A percentile compares a stretch with the other conserved stretches of the same genome.
phyloP scores from a whole-genome alignment of 441 rosid genomes.

The Brassica balearica region DNA sequence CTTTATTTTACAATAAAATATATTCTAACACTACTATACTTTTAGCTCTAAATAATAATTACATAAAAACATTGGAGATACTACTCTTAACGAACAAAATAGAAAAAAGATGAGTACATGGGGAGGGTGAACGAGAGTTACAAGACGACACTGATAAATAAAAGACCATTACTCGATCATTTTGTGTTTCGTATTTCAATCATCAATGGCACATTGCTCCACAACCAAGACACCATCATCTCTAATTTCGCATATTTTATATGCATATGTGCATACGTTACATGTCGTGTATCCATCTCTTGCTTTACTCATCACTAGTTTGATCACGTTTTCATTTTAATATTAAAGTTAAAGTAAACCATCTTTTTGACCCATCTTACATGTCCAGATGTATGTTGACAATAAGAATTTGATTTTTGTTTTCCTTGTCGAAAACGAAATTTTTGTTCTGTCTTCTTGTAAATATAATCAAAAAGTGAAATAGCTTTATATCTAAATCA shows the following conservation, averaged over 20 bases:
- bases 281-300: not conserved
- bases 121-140: constrained; percentile 38
- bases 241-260: constrained; percentile 8
- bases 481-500: constrained; percentile 38
- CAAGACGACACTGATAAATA: constrained; percentile 51
- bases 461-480: constrained; percentile 36
- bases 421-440: constrained; percentile 11
- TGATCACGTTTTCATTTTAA: not conserved
- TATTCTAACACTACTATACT: too few species aligned
- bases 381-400: constrained; percentile 49
- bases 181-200: constrained; percentile 49
- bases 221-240: constrained; percentile 40
- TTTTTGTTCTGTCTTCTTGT: constrained; percentile 22
- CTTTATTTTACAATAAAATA: too few species aligned
- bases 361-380: constrained; percentile 49
- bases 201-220: constrained; percentile 61
- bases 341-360: constrained; percentile 3
- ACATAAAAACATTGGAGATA: too few species aligned
- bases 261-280: constrained; percentile 10
- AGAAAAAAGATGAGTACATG: constrained; percentile 43
- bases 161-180: constrained; percentile 34
- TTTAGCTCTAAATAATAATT: too few species aligned
- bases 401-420: constrained; percentile 3
- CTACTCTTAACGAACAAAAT: constrained; percentile 37
- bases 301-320: not conserved